Evolutionary conservation across 2,329 filamentous ascomycete species (phyloP).

Genomic region (Cercospora janseana): DNA sequence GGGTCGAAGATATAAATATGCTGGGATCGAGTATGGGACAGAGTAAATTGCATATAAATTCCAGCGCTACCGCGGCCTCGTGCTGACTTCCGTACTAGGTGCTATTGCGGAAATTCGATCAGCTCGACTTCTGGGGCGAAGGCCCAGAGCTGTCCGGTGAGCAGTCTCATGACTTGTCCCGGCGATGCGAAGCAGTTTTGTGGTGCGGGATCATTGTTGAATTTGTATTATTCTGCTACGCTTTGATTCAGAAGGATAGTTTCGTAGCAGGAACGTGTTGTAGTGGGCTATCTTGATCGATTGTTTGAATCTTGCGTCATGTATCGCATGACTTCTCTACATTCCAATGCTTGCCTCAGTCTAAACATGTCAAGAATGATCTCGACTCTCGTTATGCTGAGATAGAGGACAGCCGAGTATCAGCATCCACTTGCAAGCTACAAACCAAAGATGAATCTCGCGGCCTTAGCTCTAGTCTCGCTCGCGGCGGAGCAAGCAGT

Average conservation of each 20-base stretch:
- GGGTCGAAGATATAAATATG: conserved; percentile 32
- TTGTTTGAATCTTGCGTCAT: no score
- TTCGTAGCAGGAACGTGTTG: no score
- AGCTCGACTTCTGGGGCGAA: conserved; percentile 22
- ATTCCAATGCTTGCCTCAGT: no score
- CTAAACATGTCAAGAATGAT: no score
- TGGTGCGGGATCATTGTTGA: conserved; percentile 34
- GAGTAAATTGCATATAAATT: neutral
- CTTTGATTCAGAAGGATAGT: no score
- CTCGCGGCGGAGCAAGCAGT: neutral
- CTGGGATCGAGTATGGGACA: conserved; percentile 27
- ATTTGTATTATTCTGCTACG: conserved; percentile 33
- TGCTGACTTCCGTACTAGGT: conserved; percentile 10
- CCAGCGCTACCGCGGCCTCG: neutral
- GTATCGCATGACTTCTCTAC: no score
- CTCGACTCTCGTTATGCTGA: no score
- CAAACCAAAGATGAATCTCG: neutral
- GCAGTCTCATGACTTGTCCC: conserved; percentile 30
- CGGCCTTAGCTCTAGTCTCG: neutral
- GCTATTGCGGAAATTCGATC: conserved; percentile 33
- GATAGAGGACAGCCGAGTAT: neutral
- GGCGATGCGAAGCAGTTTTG: conserved; percentile 34
- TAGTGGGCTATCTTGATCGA: no score
- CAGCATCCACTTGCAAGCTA: neutral
- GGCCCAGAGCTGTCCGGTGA: conserved; percentile 22